These are phyloP conservation scores for Xylaria bambusicola DNA, from an alignment of 495 filamentous ascomycete species.

Conservation along the genomic window DNA sequence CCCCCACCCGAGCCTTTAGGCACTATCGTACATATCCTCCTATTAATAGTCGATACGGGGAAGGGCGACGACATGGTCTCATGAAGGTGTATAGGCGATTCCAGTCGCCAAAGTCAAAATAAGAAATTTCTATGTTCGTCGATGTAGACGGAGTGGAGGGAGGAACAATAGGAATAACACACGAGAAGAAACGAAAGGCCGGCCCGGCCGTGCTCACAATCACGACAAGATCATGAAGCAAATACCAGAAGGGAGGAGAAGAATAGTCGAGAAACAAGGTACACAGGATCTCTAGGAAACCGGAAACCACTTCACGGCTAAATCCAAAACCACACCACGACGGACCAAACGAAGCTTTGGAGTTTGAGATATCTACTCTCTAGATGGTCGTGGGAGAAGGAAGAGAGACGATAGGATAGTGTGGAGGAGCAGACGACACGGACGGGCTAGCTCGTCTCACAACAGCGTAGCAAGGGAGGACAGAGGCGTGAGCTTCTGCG, in stretches of 20 bases:
- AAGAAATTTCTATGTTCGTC: conserved; percentile 21
- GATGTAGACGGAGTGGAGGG: conserved; percentile 26
- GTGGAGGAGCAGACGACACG: conserved; percentile 1
- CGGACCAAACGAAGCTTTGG: conserved; percentile 7
- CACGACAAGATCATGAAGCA: conserved; percentile 43
- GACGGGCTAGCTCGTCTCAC: conserved; percentile 9
- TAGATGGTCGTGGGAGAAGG: conserved; percentile 34
- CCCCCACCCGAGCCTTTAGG: conserved; percentile 35
- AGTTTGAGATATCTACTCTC: background rate
- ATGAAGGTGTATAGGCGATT: conserved; percentile 33
- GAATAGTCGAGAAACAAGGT: conserved; percentile 20
- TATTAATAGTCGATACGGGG: conserved; percentile 45
- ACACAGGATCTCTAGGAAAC: conserved; percentile 19
- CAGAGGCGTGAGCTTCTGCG: conserved; percentile 11
- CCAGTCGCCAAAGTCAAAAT: conserved; percentile 41
- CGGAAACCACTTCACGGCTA: conserved; percentile 30
- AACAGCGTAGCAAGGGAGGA: conserved; percentile 23
- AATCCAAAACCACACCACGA: conserved; percentile 26
- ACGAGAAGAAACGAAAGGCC: conserved; percentile 41
- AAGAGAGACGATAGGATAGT: conserved; percentile 28
- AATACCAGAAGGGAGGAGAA: conserved; percentile 6
- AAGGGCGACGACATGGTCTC: conserved; percentile 22
- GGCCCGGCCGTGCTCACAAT: conserved; percentile 41
- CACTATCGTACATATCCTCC: conserved; percentile 50
- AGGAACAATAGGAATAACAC: conserved; percentile 30